phyloP scores from a whole-genome alignment of 192 early-diverging fungal genomes.

The Pilaira anomala region DNA sequence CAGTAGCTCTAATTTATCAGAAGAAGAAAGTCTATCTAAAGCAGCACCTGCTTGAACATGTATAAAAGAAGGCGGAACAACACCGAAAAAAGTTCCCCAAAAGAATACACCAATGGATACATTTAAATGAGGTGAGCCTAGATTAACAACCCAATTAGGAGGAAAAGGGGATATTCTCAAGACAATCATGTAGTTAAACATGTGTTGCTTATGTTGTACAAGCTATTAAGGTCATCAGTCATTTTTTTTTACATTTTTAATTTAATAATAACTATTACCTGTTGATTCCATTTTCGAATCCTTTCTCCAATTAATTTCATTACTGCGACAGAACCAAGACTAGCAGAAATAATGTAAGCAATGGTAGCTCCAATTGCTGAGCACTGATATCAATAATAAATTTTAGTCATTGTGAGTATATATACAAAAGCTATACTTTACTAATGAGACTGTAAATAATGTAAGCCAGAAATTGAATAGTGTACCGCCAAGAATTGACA shows the following conservation, averaged over 20 bases:
- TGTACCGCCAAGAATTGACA: constrained; percentile 55
- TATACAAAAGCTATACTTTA: constrained; percentile 13
- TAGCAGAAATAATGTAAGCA: constrained; percentile 50
- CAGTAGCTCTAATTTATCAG: constrained; percentile 44
- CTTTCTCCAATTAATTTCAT: constrained; percentile 43
- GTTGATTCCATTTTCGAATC: constrained; percentile 46
- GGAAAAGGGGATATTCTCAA: constrained; percentile 54
- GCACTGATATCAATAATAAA: constrained; percentile 32
- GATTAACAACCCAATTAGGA: constrained; percentile 59
- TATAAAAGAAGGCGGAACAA: constrained; percentile 48
- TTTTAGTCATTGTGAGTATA: not conserved
- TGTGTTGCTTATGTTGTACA: constrained; percentile 47
- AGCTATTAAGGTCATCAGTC: constrained; percentile 18
- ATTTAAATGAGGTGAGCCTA: constrained; percentile 54
- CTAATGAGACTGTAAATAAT: constrained; percentile 46
- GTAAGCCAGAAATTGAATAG: constrained; percentile 52
- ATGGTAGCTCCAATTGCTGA: constrained; percentile 51
- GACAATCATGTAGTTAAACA: constrained; percentile 59
- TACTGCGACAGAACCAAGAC: constrained; percentile 47
- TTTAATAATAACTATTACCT: constrained; percentile 31
- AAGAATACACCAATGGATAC: constrained; percentile 52
- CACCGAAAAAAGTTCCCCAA: constrained; percentile 54
- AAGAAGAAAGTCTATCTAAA: constrained; percentile 44
- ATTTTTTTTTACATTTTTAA: not conserved
- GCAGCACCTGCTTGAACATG: constrained; percentile 58